A percentile compares a stretch with the other conserved stretches of the same genome.
Evolutionary conservation across 495 filamentous ascomycete species (phyloP).

Genomic region (Baudoinia panamericana): DNA sequence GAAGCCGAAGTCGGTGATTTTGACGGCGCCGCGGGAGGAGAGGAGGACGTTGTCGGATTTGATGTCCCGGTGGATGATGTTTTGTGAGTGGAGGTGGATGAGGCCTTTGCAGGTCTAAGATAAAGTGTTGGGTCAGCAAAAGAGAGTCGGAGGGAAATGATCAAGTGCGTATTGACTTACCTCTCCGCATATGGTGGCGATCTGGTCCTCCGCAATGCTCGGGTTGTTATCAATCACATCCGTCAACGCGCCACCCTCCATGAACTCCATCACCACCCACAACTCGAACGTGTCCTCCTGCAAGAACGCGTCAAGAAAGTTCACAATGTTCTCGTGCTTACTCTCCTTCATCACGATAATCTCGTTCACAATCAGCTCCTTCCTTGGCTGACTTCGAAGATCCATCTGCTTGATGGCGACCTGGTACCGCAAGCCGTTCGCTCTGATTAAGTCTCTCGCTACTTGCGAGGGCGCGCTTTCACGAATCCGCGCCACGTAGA

Average conservation of each 20-base stretch:
- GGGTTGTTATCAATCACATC: constrained; percentile 98
- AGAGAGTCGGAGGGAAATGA: too few species aligned
- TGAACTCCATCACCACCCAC: constrained; percentile 99
- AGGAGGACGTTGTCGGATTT: constrained; percentile 97
- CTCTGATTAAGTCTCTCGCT: constrained; percentile 52
- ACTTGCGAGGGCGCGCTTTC: constrained; percentile 53
- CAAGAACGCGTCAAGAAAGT: constrained; percentile 93
- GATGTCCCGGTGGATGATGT: constrained; percentile 96
- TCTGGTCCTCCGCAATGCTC: constrained; percentile 84
- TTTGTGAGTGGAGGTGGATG: constrained; percentile 92
- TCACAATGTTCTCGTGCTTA: constrained; percentile 95
- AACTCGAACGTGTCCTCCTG: constrained; percentile 84
- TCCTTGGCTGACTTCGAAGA: constrained; percentile 86
- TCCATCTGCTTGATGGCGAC: constrained; percentile 99
- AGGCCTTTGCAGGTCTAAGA: constrained; percentile 88
- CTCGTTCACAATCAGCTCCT: constrained; percentile 98
- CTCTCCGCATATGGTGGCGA: constrained; percentile 93
- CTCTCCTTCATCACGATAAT: constrained; percentile 99
- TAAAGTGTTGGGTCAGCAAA: too few species aligned
- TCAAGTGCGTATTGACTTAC: too few species aligned
- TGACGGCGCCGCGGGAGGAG: constrained; percentile 92
- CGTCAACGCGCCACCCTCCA: constrained; percentile 95
- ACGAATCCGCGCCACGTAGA: constrained; percentile 91
- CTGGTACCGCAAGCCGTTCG: constrained; percentile 55
- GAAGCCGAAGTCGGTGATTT: constrained; percentile 95